phyloP scores from a whole-genome alignment of 2,329 filamentous ascomycete species.

The Dothiorella sarmentorum region DNA sequence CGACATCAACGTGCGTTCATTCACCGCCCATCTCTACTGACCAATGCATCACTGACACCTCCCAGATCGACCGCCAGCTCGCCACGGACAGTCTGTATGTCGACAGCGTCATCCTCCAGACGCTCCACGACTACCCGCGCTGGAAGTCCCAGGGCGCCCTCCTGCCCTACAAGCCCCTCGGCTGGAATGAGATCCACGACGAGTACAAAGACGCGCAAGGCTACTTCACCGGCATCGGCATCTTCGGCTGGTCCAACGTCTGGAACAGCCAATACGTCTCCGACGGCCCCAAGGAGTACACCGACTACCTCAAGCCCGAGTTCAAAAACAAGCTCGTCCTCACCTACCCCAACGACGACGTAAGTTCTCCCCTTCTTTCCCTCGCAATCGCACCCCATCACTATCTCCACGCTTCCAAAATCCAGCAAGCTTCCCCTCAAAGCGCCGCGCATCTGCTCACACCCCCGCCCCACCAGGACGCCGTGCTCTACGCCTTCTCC shows the following conservation, averaged over 20 bases:
- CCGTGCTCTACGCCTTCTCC: conserved; percentile 49
- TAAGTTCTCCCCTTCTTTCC: background rate
- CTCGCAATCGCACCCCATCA: background rate
- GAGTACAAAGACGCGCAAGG: conserved; percentile 43
- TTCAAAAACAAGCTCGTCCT: conserved; percentile 54
- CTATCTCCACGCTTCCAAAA: too few species aligned
- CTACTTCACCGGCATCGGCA: conserved; percentile 44
- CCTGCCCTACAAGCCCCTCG: conserved; percentile 49
- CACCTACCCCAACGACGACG: conserved; percentile 58
- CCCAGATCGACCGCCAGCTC: conserved; percentile 46
- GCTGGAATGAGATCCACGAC: conserved; percentile 44
- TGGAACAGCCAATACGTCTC: conserved; percentile 36
- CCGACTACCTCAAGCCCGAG: conserved; percentile 47
- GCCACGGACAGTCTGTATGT: conserved; percentile 31
- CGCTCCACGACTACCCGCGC: conserved; percentile 50
- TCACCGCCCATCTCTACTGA: too few species aligned
- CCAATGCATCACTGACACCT: background rate
- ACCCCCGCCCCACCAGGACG: conserved; percentile 36
- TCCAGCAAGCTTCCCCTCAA: too few species aligned
- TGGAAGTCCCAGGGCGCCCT: conserved; percentile 50
- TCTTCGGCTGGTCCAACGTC: conserved; percentile 38
- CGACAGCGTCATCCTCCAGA: conserved; percentile 51
- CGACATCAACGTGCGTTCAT: conserved; percentile 34
- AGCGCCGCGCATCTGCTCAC: too few species aligned
- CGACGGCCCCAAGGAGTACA: conserved; percentile 38